phyloP scores from a whole-genome alignment of 495 filamentous ascomycete species.

The Penicillium riverlandense region DNA sequence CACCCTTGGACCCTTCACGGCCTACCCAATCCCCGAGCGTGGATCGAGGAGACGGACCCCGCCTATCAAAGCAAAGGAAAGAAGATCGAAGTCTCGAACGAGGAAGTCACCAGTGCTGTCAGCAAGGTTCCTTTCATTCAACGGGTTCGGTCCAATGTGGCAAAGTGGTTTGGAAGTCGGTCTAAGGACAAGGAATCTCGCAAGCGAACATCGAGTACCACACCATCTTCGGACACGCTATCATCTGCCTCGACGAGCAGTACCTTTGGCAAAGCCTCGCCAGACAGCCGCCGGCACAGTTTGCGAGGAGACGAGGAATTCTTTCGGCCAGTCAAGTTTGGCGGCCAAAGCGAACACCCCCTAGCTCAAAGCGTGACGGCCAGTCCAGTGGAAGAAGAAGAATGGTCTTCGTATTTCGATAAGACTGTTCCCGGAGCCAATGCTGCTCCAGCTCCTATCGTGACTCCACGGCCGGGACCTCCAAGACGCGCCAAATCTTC shows the following conservation, averaged over 20 bases:
- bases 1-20: slow-evolving; percentile 92
- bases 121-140: slow-evolving; percentile 82
- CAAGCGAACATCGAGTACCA: slow-evolving; percentile 31
- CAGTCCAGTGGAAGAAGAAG: slow-evolving; percentile 51
- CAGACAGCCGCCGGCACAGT: slow-evolving; percentile 56
- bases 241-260: slow-evolving; percentile 23
- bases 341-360: slow-evolving; percentile 60
- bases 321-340: slow-evolving; percentile 27
- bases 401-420: slow-evolving; percentile 36
- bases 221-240: slow-evolving; percentile 25
- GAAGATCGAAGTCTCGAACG: slow-evolving; percentile 85
- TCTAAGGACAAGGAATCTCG: slow-evolving; percentile 49
- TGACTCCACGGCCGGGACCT: slow-evolving; percentile 34
- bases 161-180: slow-evolving; percentile 55
- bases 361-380: slow-evolving; percentile 75
- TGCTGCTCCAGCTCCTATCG: slow-evolving; percentile 28
- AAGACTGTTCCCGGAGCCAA: slow-evolving; percentile 16
- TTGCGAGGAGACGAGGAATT: slow-evolving; percentile 61
- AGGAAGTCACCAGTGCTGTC: slow-evolving; percentile 85
- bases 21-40: slow-evolving; percentile 63
- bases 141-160: slow-evolving; percentile 46
- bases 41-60: slow-evolving; percentile 94
- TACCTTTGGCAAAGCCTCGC: slow-evolving; percentile 27
- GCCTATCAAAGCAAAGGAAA: slow-evolving; percentile 71
- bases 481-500: slow-evolving; percentile 47